Evolutionary conservation across 345 rosid genomes (phyloP).

Genomic region (Citrus cavaleriei): DNA sequence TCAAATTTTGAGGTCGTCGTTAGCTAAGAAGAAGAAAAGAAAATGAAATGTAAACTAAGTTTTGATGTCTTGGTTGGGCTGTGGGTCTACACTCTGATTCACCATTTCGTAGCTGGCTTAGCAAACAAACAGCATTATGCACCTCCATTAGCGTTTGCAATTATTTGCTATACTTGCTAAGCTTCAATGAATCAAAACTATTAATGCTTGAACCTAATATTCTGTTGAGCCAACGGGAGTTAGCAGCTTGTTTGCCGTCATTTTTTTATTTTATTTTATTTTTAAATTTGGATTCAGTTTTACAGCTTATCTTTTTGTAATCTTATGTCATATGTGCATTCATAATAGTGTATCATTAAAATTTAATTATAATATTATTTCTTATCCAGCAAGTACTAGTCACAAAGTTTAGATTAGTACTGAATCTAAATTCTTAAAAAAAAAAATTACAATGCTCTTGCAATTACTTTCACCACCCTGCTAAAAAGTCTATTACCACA

Average conservation of each 20-base stretch:
- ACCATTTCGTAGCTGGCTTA: background rate
- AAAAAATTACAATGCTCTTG: background rate
- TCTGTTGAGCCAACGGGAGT: background rate
- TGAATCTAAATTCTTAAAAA: no score
- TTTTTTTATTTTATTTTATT: no score
- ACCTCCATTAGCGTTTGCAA: background rate
- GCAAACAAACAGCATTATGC: background rate
- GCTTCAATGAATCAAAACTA: background rate
- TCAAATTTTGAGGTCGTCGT: background rate
- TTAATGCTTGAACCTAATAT: slow-evolving; percentile 2
- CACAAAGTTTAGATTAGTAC: no score
- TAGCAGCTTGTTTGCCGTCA: background rate
- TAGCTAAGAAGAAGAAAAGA: background rate
- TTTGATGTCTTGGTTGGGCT: background rate
- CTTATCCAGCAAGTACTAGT: no score
- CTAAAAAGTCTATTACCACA: no score
- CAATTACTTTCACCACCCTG: no score
- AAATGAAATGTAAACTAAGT: no score
- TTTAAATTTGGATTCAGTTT: no score
- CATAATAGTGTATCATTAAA: no score
- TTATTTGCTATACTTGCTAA: background rate
- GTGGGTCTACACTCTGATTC: background rate
- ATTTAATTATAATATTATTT: no score
- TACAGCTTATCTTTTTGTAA: no score
- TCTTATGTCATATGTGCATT: no score